phyloP scores from a whole-genome alignment of 257 asterid genomes.

The Solanum raphanifolium region DNA sequence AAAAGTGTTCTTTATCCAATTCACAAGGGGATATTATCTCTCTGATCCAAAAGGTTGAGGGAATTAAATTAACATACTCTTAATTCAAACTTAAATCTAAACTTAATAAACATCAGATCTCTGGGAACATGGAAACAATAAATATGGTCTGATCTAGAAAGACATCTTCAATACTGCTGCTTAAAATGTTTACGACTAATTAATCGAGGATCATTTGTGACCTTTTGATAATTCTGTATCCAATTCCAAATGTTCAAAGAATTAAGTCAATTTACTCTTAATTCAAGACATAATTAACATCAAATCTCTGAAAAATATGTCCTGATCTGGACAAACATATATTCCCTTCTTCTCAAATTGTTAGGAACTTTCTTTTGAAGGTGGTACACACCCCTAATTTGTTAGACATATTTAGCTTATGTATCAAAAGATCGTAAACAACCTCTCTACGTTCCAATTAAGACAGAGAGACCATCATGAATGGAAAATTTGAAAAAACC shows the following conservation, averaged over 20 bases:
- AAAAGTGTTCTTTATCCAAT: neutral
- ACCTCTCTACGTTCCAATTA: neutral
- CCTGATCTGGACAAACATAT: neutral
- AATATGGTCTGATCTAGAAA: neutral
- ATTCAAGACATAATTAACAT: neutral
- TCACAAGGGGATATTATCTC: neutral
- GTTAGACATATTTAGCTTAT: neutral
- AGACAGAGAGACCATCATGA: neutral
- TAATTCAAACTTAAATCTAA: neutral
- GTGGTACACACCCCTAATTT: neutral
- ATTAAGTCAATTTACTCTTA: neutral
- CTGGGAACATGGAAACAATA: neutral
- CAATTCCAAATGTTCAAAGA: neutral
- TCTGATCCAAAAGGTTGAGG: neutral
- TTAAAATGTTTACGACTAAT: neutral
- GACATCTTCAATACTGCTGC: neutral
- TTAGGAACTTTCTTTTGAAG: neutral
- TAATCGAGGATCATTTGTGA: neutral
- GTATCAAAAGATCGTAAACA: neutral
- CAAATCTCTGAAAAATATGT: neutral
- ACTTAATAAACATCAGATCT: neutral
- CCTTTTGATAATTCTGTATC: neutral
- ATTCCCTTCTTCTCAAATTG: neutral
- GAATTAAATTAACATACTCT: neutral
- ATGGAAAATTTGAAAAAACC: neutral